These are phyloP conservation scores for Pugionium cornutum DNA, from an alignment of 345 rosid genomes.

Conservation along the genomic window DNA sequence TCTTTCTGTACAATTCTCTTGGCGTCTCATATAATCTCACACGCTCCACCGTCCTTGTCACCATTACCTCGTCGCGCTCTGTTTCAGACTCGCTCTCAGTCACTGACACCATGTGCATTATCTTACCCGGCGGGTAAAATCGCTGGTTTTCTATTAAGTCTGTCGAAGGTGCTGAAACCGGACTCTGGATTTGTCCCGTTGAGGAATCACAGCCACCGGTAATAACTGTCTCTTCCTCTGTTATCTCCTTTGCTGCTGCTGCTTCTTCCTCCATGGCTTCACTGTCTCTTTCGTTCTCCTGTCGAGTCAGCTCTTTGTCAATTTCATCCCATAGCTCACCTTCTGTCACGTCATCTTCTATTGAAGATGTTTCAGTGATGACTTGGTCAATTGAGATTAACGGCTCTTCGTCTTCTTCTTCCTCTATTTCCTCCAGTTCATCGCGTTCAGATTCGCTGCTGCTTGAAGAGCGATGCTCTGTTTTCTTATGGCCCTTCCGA, in stretches of 20 bases:
- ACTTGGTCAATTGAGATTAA: conserved; percentile 47
- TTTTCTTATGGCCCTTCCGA: conserved; percentile 33
- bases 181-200: conserved; percentile 43
- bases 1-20: conserved; percentile 84
- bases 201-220: conserved; percentile 31
- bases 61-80: conserved; percentile 30
- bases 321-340: conserved; percentile 88
- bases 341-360: conserved; percentile 55
- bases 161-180: conserved; percentile 38
- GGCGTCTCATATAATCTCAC: conserved; percentile 73
- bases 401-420: conserved; percentile 73
- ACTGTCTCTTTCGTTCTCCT: conserved; percentile 54
- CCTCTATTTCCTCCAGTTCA: conserved; percentile 60
- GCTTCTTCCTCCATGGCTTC: conserved; percentile 75
- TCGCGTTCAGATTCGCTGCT: conserved; percentile 55
- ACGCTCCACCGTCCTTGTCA: conserved; percentile 35
- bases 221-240: conserved; percentile 62
- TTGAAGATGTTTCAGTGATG: conserved; percentile 41
- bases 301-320: conserved; percentile 79
- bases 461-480: conserved; percentile 43
- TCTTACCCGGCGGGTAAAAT: conserved; percentile 88
- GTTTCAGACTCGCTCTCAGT: conserved; percentile 42
- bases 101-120: conserved; percentile 70
- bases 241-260: conserved; percentile 72
- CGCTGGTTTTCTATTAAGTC: conserved; percentile 63